A percentile compares a stretch with the other conserved stretches of the same genome.
phyloP scores from a whole-genome alignment of 1,139 yeast species.

The Geotrichum candidum region DNA sequence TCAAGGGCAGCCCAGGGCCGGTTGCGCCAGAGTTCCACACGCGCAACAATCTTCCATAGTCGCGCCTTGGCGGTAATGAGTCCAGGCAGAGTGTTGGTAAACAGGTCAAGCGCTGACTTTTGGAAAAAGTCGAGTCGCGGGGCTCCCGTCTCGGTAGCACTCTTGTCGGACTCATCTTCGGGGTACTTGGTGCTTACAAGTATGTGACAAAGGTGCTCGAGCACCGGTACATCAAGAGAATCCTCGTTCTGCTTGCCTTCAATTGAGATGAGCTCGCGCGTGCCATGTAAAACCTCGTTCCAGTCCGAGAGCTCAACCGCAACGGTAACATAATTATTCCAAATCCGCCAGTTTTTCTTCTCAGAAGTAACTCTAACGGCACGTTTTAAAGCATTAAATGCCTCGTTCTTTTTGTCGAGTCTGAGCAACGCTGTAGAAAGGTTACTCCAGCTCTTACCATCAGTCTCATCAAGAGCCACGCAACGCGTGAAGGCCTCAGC shows the following conservation, averaged over 20 bases:
- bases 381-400: constrained; percentile 73
- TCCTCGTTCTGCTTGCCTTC: constrained; percentile 55
- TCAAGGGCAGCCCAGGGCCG: constrained; percentile 86
- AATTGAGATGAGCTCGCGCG: constrained; percentile 53
- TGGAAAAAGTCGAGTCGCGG: constrained; percentile 41
- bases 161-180: constrained; percentile 28
- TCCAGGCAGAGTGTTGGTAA: constrained; percentile 59
- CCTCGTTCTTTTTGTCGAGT: constrained; percentile 61
- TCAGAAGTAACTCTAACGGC: constrained; percentile 65
- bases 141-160: constrained; percentile 18
- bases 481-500: constrained; percentile 92
- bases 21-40: constrained; percentile 80
- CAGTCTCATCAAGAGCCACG: constrained; percentile 77
- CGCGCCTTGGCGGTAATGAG: constrained; percentile 66
- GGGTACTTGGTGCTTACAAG: constrained; percentile 52
- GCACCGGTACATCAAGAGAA: constrained; percentile 66
- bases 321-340: constrained; percentile 80
- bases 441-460: constrained; percentile 90
- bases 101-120: constrained; percentile 58
- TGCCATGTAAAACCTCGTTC: constrained; percentile 78
- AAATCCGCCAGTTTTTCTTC: constrained; percentile 77
- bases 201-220: constrained; percentile 67
- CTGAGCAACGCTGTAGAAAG: constrained; percentile 73
- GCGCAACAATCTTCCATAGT: constrained; percentile 78
- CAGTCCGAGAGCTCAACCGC: constrained; percentile 78